Evolutionary conservation across 2,329 filamentous ascomycete species (phyloP), one percentile per base, ranked within the genome.

Genomic region (Magnaporthiopsis poae): DNA sequence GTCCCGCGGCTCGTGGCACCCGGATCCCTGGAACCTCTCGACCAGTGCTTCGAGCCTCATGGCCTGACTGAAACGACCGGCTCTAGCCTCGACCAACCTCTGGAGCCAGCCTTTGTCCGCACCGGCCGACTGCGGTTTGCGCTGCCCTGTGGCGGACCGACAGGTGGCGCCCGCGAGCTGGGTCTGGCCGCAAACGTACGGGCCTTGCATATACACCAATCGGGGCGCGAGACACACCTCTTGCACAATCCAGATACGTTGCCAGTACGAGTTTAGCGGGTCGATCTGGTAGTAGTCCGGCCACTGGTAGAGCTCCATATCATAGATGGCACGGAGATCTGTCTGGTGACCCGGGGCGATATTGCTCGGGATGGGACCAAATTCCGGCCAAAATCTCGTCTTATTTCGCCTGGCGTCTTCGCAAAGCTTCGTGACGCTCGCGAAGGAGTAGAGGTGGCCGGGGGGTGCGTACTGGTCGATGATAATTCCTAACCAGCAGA

Each of bases 171-270:
- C 5, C 36, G 15, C 33, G 27, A 69, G 15, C n/a, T 65, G 64
- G 21, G 65, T 65, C 35, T 69, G 67, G 25, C 29, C 35, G 68
- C 69, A 68, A 3, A 69, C 56, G 33, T 66, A 52, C 2, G 62
- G 39, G 2, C 69, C 69, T 29, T 29, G 66, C 25, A 68, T 60
- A 31, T 69, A 67, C 5, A 66, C 61, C 29, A 71, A 33, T 15
- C 36, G 31, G 13, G 65, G 52, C 33, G 69, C 62, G 35, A 71
- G 63, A 35, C 69, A 71, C 5, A 67, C 66, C 63, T 70, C 69
- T 52, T 71, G 69, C 4, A 70, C 67, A 25, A 71, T 66, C 69
- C 69, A 71, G 25, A 71, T 64, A 8, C 69, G 66, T 7, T 63
- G 66, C 69, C 69, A 70, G 59, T 71, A 71, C 2, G 66, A 36